A percentile compares a stretch with the other conserved stretches of the same genome.
Evolutionary conservation across 2,329 filamentous ascomycete genomes (phyloP).

Genomic region (Aureobasidium sp.): DNA sequence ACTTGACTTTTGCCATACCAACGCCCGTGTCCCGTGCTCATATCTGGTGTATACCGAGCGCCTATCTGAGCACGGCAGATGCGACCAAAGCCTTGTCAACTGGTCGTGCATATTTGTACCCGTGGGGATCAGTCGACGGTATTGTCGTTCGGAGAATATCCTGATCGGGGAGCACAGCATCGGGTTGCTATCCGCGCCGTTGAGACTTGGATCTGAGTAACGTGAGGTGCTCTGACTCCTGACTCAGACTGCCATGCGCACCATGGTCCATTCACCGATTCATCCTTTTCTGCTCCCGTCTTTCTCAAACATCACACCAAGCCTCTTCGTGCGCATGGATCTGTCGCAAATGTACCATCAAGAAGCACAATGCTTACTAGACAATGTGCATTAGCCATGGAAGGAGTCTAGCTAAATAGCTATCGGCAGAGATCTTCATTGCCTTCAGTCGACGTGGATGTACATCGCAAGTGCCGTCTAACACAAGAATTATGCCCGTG

Average conservation of each 20-base stretch:
- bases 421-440: too few relatives aligned
- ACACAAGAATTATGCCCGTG: neutral
- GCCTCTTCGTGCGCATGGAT: too few relatives aligned
- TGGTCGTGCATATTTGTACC: neutral
- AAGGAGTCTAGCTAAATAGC: too few relatives aligned
- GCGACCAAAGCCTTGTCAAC: neutral
- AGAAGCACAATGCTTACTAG: too few relatives aligned
- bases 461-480: neutral
- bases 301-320: neutral
- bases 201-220: neutral
- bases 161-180: neutral
- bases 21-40: neutral
- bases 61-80: neutral
- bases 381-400: too few relatives aligned
- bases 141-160: neutral
- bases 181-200: slow-evolving; percentile 7
- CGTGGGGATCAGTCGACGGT: neutral
- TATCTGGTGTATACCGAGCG: neutral
- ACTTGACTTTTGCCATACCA: neutral
- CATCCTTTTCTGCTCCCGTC: neutral
- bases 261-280: neutral
- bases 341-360: too few relatives aligned
- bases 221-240: neutral
- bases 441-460: too few relatives aligned
- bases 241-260: neutral